Base-by-base conservation (phyloP, 257 asterid species). In the Gynochthodes officinalis region DNA sequence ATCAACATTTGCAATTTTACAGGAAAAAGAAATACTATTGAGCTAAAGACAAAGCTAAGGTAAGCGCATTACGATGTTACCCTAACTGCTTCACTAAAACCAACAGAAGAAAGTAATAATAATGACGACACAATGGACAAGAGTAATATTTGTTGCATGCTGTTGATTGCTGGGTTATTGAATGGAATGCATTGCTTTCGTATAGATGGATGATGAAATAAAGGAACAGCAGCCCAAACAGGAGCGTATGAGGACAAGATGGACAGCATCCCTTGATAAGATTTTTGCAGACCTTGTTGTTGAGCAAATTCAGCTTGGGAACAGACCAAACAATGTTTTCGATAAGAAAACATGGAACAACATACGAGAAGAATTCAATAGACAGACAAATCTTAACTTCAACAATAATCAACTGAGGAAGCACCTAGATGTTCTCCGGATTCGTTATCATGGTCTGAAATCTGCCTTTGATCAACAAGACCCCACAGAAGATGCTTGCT, bases 331-430 rank as follows among this genome's bases (percentile, higher is more conserved):
- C 62, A 87, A 89, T 83, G 86, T 89, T 55, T 93, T 93, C 39
- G 98, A 93, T 83, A 93, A 90, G 96, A 93, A 93, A 83, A 88
- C 97, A 23, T 93, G 98, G 98, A 90, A 86, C 66, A 89, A 81
- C 60, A 89, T 91, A 59, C 93, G 96, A 0, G 89, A 87, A 79
- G 92, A 84, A 64, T 93, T 93, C 77, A 93, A 91, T 67, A 74
- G 82, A 62, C 91, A 79, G 77, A 89, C 97, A 48, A 75, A 78
- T 80, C 92, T 88, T 73, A 87, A 78, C 79, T 93, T 93, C 88
- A 93, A 93, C 64, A 93, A 89, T 80, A 93, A 93, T 76, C 98
- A 93, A 75, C 76, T 93, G 76, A 86, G 98, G 79, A 93, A 93
- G 78, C 98, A 93, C 86, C 86, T 93, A 15, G 97, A 91, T 35